A percentile compares a stretch with the other conserved stretches of the same genome.
phyloP scores from a whole-genome alignment of 2,329 filamentous ascomycete genomes.

The Zymoseptoria brevis region DNA sequence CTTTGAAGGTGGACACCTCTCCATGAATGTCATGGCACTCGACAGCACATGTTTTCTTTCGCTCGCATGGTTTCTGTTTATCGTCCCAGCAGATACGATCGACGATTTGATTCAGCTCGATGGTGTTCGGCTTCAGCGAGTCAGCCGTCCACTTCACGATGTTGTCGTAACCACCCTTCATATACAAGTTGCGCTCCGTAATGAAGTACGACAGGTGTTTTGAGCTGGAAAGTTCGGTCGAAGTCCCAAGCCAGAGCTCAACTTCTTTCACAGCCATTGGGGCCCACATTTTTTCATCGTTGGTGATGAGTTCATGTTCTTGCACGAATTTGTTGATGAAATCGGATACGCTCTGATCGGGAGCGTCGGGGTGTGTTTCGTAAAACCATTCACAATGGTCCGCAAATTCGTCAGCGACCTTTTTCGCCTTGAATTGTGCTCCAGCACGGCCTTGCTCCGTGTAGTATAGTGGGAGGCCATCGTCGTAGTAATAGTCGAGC shows the following conservation, averaged over 20 bases:
- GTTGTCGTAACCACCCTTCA: slow-evolving; percentile 40
- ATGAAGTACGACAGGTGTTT: slow-evolving; percentile 39
- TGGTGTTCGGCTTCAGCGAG: slow-evolving; percentile 31
- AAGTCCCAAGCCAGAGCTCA: slow-evolving; percentile 38
- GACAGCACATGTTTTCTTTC: slow-evolving; percentile 14
- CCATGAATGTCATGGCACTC: slow-evolving; percentile 21
- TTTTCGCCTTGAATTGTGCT: slow-evolving; percentile 41
- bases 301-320: slow-evolving; percentile 35
- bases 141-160: slow-evolving; percentile 37
- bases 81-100: slow-evolving; percentile 34
- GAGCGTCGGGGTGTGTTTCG: slow-evolving; percentile 34
- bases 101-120: slow-evolving; percentile 34
- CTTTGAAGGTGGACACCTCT: slow-evolving; percentile 23
- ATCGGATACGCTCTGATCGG: slow-evolving; percentile 34
- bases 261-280: slow-evolving; percentile 38
- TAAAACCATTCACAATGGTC: slow-evolving; percentile 38
- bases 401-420: slow-evolving; percentile 40
- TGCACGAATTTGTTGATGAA: slow-evolving; percentile 36
- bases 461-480: slow-evolving; percentile 36
- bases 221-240: slow-evolving; percentile 35
- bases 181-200: slow-evolving; percentile 39
- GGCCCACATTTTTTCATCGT: slow-evolving; percentile 38
- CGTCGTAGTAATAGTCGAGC: slow-evolving; percentile 41
- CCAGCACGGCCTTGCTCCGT: slow-evolving; percentile 37
- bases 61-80: slow-evolving; percentile 12